Conservation (phyloP, 257 asterid genomes). For the Catharanthus roseus region DNA sequence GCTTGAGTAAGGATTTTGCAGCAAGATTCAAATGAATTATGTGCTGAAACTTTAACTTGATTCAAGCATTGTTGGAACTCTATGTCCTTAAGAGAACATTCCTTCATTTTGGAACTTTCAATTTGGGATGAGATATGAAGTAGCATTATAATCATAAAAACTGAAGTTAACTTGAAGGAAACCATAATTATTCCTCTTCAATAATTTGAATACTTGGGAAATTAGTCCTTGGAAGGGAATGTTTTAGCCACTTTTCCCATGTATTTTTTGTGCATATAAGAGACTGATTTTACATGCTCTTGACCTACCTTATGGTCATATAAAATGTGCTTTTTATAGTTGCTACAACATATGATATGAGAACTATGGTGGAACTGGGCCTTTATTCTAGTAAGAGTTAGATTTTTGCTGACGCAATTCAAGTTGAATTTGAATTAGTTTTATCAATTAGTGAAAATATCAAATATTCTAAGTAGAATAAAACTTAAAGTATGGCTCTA, state of each 20-base stretch:
- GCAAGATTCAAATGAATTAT: constrained; percentile 30
- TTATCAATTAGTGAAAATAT: no score
- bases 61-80: constrained; percentile 33
- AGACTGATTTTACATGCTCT: constrained; percentile 3
- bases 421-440: no score
- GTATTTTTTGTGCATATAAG: not conserved
- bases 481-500: no score
- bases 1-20: constrained; percentile 34
- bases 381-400: no score
- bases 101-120: constrained; percentile 15
- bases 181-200: not conserved
- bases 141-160: not conserved
- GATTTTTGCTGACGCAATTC: no score
- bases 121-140: constrained; percentile 2
- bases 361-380: not conserved
- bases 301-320: constrained; percentile 13
- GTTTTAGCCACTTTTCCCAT: not conserved
- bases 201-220: not conserved
- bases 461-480: no score
- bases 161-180: not conserved
- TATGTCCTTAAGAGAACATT: constrained; percentile 34
- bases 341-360: no score
- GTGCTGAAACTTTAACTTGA: constrained; percentile 14
- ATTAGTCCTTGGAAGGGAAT: not conserved
- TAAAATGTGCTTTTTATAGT: constrained; percentile 4